These are phyloP conservation scores for Canna indica DNA, from an alignment of 176 grass and related monocot genomes.

Conservation along the genomic window DNA sequence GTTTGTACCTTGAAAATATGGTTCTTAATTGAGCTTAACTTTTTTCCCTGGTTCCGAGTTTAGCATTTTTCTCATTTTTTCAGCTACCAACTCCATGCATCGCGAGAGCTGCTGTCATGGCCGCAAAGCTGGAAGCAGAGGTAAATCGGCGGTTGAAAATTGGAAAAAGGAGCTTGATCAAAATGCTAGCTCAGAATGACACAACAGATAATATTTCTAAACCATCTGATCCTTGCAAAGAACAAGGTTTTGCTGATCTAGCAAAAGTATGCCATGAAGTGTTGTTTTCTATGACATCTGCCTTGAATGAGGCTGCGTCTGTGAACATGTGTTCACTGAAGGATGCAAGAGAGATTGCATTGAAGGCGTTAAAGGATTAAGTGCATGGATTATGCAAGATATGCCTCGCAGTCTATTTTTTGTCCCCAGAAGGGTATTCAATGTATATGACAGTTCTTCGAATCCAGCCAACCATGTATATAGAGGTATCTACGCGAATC, in stretches of 20 bases:
- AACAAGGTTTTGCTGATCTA: conserved; percentile 17
- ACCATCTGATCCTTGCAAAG: conserved; percentile 7
- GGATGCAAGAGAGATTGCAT: conserved; percentile 36
- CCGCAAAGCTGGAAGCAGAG: conserved; percentile 65
- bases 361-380: conserved; percentile 26
- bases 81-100: conserved; percentile 79
- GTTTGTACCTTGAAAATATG: background rate
- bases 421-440: background rate
- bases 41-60: background rate
- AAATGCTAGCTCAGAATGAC: background rate
- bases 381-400: background rate
- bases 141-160: conserved; percentile 26
- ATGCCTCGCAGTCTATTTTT: background rate
- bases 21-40: background rate
- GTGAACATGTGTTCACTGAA: conserved; percentile 30
- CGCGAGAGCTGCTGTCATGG: conserved; percentile 54
- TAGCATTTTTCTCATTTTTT: conserved; percentile 13
- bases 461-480: too few species aligned
- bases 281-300: conserved; percentile 27
- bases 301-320: conserved; percentile 19
- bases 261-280: conserved; percentile 33
- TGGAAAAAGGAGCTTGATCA: conserved; percentile 6
- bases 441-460: background rate
- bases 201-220: conserved; percentile 3
- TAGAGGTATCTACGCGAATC: too few species aligned